Evolutionary conservation across 805 yeast genomes (phyloP).

Genomic region (Hanseniaspora lachancei): DNA sequence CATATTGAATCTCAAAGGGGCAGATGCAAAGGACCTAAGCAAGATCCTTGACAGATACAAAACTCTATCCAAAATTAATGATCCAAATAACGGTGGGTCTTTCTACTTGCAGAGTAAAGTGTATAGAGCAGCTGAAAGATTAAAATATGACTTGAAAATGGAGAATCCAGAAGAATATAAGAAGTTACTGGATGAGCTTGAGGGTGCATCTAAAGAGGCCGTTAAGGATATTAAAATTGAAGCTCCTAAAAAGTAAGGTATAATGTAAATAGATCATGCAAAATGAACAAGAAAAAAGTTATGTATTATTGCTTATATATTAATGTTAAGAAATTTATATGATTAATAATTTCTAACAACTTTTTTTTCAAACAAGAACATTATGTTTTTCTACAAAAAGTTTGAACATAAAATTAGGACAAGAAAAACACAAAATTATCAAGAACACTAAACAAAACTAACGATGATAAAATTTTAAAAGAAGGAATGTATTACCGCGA

Average conservation of each 20-base stretch:
- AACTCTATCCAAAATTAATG: conserved; percentile 74
- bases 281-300: not conserved
- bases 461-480: not conserved
- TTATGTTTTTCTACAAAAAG: too few species aligned
- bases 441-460: not conserved
- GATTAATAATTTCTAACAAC: too few species aligned
- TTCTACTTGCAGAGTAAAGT: conserved; percentile 89
- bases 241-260: not conserved
- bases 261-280: not conserved
- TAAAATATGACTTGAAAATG: conserved; percentile 35
- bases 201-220: conserved; percentile 15
- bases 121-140: conserved; percentile 83
- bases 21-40: conserved; percentile 40
- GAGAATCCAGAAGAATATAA: conserved; percentile 8
- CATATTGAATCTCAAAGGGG: conserved; percentile 66
- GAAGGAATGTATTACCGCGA: conserved; percentile 14
- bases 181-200: conserved; percentile 36
- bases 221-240: not conserved
- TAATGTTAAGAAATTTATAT: not conserved
- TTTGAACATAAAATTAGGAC: not conserved
- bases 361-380: too few species aligned
- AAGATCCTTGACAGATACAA: conserved; percentile 59
- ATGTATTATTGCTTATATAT: not conserved
- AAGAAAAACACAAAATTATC: not conserved
- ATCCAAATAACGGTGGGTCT: conserved; percentile 91